Conservation (phyloP, 148 eudicot genomes). For the Drosera capensis region DNA sequence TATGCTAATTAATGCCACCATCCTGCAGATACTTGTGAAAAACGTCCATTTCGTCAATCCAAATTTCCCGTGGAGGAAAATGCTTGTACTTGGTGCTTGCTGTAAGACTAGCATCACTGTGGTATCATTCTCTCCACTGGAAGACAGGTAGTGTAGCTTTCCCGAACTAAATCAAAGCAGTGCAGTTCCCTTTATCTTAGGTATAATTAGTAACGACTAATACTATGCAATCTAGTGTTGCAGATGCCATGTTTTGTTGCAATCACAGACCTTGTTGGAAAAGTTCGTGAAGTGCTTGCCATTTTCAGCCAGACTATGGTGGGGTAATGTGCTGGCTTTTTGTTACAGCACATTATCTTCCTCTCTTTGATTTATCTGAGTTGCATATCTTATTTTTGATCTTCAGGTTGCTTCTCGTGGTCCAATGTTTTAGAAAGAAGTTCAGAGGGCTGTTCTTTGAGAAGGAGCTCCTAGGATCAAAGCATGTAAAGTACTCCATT, state of each 20-base stretch:
- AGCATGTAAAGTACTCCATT: conserved; percentile 57
- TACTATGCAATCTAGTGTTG: conserved; percentile 8
- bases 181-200: not conserved
- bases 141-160: conserved; percentile 35
- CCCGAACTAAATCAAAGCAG: not conserved
- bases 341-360: conserved; percentile 3
- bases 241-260: conserved; percentile 36
- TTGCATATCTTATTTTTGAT: conserved; percentile 5
- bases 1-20: not conserved
- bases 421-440: conserved; percentile 61
- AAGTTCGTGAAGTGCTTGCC: conserved; percentile 48
- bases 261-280: conserved; percentile 46
- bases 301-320: conserved; percentile 74
- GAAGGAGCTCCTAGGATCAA: conserved; percentile 70
- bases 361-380: conserved; percentile 1
- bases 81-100: conserved; percentile 77
- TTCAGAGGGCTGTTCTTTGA: conserved; percentile 52
- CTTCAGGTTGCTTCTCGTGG: conserved; percentile 65
- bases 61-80: conserved; percentile 54
- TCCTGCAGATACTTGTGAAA: conserved; percentile 37
- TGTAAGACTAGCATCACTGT: conserved; percentile 47
- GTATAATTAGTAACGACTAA: not conserved
- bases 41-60: conserved; percentile 74
- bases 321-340: conserved; percentile 7
- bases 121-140: conserved; percentile 63